Evolutionary conservation across 2,329 filamentous ascomycete genomes (phyloP).

Genomic region (Elsinoe perseae): DNA sequence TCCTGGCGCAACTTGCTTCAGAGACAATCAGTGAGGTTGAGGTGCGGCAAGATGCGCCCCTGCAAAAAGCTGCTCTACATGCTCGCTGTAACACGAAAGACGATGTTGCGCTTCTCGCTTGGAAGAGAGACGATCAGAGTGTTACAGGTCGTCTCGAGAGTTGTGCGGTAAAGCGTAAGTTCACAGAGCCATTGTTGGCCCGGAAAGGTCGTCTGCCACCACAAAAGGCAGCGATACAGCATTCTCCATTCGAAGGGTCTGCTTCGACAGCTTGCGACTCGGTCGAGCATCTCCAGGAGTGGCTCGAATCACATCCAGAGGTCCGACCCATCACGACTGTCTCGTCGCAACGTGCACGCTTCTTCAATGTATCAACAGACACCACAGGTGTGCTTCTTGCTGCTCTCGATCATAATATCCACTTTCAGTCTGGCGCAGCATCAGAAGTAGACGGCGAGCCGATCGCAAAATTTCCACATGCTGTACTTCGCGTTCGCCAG

Average conservation of each 20-base stretch:
- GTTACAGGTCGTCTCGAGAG: slow-evolving; percentile 22
- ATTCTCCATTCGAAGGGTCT: slow-evolving; percentile 19
- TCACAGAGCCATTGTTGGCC: slow-evolving; percentile 35
- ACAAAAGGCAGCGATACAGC: slow-evolving; percentile 22
- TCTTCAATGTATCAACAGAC: slow-evolving; percentile 41
- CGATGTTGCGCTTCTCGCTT: slow-evolving; percentile 24
- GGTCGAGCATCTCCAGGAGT: slow-evolving; percentile 32
- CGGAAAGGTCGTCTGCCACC: slow-evolving; percentile 20
- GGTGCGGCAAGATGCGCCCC: slow-evolving; percentile 23
- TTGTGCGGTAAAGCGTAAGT: slow-evolving; percentile 35
- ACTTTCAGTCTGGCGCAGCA: slow-evolving; percentile 28
- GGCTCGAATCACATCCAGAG: slow-evolving; percentile 38
- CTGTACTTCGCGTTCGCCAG: slow-evolving; percentile 43
- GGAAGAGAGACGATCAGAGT: slow-evolving; percentile 19
- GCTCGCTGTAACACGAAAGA: slow-evolving; percentile 27
- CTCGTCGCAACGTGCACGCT: slow-evolving; percentile 40
- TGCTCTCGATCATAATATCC: slow-evolving; percentile 41
- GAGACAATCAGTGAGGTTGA: slow-evolving; percentile 32
- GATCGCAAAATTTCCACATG: slow-evolving; percentile 40
- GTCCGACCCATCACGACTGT: slow-evolving; percentile 41
- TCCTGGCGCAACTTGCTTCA: slow-evolving; percentile 16
- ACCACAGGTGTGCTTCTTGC: slow-evolving; percentile 39
- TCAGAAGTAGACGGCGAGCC: slow-evolving; percentile 12
- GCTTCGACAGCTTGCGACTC: slow-evolving; percentile 21
- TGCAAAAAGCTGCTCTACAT: slow-evolving; percentile 26